Percentiles rank a stretch among this genome's conserved stretches.
These are phyloP conservation scores for Lactarius sanguifluus DNA, from an alignment of 768 basidiomycete genomes.

Conservation along the genomic window DNA sequence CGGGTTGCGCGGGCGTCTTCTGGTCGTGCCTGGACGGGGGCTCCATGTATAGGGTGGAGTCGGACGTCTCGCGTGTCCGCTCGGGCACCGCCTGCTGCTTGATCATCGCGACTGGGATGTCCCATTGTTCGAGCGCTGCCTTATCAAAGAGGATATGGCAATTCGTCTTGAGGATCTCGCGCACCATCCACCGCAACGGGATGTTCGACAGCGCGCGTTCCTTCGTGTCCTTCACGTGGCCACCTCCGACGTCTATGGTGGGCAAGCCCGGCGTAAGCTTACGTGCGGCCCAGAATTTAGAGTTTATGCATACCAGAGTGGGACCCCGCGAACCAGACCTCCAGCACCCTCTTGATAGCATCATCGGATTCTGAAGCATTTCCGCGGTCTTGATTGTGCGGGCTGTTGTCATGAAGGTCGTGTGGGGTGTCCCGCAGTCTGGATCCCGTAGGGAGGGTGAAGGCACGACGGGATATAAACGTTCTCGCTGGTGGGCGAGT, in stretches of 20 bases:
- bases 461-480: background rate
- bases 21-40: background rate
- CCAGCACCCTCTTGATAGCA: constrained; percentile 15
- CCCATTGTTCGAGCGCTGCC: constrained; percentile 13
- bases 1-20: background rate
- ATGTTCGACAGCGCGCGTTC: constrained; percentile 24
- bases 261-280: background rate
- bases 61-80: background rate
- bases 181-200: constrained; percentile 28
- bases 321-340: constrained; percentile 29
- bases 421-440: constrained; percentile 12
- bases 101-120: constrained; percentile 17
- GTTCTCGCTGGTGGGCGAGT: constrained; percentile 22
- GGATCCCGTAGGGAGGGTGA: background rate
- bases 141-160: constrained; percentile 23
- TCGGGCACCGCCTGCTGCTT: background rate
- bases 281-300: background rate
- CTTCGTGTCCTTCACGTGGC: constrained; percentile 11
- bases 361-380: too few species aligned
- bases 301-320: constrained; percentile 18
- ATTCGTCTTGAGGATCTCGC: constrained; percentile 23
- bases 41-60: background rate
- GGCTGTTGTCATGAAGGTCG: background rate
- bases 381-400: background rate
- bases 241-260: constrained; percentile 26